Conservation (phyloP, 2,329 filamentous ascomycete genomes). For the Rhynchosporium secalis region DNA sequence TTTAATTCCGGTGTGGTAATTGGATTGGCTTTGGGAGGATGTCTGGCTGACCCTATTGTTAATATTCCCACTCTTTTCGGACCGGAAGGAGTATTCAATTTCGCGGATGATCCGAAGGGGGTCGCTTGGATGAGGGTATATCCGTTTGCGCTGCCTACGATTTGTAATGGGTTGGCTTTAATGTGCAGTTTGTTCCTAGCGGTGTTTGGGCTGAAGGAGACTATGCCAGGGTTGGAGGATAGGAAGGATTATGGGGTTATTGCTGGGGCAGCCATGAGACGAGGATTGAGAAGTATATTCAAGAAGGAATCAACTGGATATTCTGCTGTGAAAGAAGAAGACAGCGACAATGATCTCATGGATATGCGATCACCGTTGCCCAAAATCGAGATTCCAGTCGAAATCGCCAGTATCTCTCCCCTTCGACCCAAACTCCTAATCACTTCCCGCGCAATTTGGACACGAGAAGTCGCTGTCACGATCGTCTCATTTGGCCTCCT, state of each 20-base stretch:
- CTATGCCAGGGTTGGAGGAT: constrained; percentile 40
- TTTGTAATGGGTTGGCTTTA: constrained; percentile 40
- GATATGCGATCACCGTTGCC: constrained; percentile 7
- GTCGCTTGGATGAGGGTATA: constrained; percentile 44
- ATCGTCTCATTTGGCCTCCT: constrained; percentile 67
- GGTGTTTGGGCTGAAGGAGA: constrained; percentile 40
- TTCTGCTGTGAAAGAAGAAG: constrained; percentile 18
- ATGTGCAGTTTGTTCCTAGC: constrained; percentile 39
- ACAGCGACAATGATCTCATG: constrained; percentile 17
- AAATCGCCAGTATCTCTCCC: constrained; percentile 11
- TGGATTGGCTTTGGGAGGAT: constrained; percentile 40
- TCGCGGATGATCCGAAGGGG: constrained; percentile 38
- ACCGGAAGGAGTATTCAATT: constrained; percentile 41
- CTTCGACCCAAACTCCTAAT: constrained; percentile 24
- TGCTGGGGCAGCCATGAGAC: constrained; percentile 23
- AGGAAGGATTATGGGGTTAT: constrained; percentile 31
- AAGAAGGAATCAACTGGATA: constrained; percentile 19
- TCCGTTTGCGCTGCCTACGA: constrained; percentile 47
- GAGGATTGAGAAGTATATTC: constrained; percentile 20
- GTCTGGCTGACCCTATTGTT: constrained; percentile 45
- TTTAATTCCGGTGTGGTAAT: constrained; percentile 56
- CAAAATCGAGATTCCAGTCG: not conserved
- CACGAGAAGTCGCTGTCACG: constrained; percentile 44
- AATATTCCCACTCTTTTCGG: constrained; percentile 45
- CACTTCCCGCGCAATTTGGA: constrained; percentile 40